phyloP scores from a whole-genome alignment of 2,329 filamentous ascomycete genomes.

The Endocalyx cinctus region DNA sequence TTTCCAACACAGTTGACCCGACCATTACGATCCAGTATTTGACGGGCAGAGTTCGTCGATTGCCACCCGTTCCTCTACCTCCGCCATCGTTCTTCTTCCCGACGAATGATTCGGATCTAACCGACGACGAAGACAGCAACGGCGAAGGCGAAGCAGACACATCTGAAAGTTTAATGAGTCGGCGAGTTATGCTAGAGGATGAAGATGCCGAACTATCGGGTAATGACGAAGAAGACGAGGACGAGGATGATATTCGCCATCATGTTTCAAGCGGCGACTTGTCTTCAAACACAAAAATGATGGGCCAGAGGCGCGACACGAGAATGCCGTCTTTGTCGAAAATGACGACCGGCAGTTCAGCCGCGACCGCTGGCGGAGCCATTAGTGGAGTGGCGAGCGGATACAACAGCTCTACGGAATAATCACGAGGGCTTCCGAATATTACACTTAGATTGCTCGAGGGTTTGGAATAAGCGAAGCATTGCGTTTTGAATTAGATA shows the following conservation, averaged over 20 bases:
- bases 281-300: conserved; percentile 58
- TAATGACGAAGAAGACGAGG: conserved; percentile 78
- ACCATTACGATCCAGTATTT: conserved; percentile 42
- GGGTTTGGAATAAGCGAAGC: too few species aligned
- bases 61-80: conserved; percentile 45
- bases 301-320: too few species aligned
- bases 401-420: conserved; percentile 71
- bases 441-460: too few species aligned
- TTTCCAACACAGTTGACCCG: conserved; percentile 1
- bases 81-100: conserved; percentile 50
- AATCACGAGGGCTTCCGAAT: too few species aligned
- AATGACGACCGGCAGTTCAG: conserved; percentile 81
- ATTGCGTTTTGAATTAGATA: too few species aligned
- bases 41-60: conserved; percentile 34
- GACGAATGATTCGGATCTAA: conserved; percentile 34
- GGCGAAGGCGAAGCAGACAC: conserved; percentile 13
- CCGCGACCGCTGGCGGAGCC: conserved; percentile 68
- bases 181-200: conserved; percentile 37
- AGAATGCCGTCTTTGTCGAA: conserved; percentile 75
- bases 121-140: conserved; percentile 14
- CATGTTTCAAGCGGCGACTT: conserved; percentile 69
- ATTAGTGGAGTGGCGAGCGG: conserved; percentile 67
- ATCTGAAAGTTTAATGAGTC: conserved; percentile 13
- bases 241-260: conserved; percentile 68
- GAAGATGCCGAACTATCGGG: conserved; percentile 78